Percentiles rank a stretch among this genome's conserved stretches.
Evolutionary conservation across 352 stramenopile genomes (phyloP).

Genomic region (Globisporangium paroecandrum): DNA sequence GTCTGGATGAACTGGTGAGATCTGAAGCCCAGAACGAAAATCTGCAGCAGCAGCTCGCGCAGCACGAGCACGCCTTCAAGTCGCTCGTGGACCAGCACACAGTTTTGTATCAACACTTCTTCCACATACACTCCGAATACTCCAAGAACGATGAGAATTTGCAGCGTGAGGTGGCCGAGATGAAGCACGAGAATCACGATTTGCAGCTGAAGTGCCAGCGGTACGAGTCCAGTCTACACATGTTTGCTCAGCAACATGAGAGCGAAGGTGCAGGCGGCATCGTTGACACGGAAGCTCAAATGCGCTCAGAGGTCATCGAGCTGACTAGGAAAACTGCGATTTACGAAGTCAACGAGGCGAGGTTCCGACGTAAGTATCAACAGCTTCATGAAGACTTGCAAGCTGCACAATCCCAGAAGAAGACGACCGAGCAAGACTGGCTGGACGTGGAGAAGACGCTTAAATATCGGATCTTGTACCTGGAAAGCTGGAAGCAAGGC

Average conservation of each 20-base stretch:
- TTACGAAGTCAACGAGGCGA: slow-evolving; percentile 82
- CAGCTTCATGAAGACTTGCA: slow-evolving; percentile 47
- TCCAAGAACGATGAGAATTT: slow-evolving; percentile 34
- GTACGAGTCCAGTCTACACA: slow-evolving; percentile 50
- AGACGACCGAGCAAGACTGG: slow-evolving; percentile 64
- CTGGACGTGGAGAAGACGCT: slow-evolving; percentile 86
- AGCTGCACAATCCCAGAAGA: slow-evolving; percentile 27
- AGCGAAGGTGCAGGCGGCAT: background rate
- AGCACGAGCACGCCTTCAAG: slow-evolving; percentile 55
- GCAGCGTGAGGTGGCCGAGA: slow-evolving; percentile 36
- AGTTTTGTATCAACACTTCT: slow-evolving; percentile 69
- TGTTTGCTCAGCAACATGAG: slow-evolving; percentile 32
- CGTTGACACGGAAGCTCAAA: slow-evolving; percentile 28
- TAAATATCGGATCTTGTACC: slow-evolving; percentile 86
- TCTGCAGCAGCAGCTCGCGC: slow-evolving; percentile 36
- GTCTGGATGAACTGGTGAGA: slow-evolving; percentile 56
- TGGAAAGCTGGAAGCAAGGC: slow-evolving; percentile 89
- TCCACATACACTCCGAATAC: slow-evolving; percentile 54
- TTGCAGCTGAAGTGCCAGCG: slow-evolving; percentile 47
- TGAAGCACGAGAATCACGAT: slow-evolving; percentile 37
- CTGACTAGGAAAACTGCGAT: slow-evolving; percentile 70
- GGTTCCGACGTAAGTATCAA: slow-evolving; percentile 62
- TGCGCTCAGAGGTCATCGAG: slow-evolving; percentile 54
- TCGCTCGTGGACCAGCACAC: slow-evolving; percentile 70
- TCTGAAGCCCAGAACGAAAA: slow-evolving; percentile 47